phyloP scores from a whole-genome alignment of 2,329 filamentous ascomycete species.

The Curvularia eragrostidis region DNA sequence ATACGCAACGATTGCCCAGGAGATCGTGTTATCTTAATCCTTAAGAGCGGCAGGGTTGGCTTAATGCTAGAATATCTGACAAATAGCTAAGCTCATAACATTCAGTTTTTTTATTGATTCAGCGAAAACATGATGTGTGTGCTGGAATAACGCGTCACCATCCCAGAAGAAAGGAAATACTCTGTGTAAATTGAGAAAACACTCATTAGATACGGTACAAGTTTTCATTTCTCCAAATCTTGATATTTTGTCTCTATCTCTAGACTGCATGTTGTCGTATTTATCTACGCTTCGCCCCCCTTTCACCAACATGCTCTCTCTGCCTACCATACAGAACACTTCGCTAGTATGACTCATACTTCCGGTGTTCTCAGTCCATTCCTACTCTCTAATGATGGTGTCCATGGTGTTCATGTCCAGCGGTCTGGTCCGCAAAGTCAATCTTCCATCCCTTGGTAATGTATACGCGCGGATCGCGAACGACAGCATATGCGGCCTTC shows the following conservation, averaged over 20 bases:
- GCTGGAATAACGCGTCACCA: too few species aligned
- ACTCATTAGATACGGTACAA: too few species aligned
- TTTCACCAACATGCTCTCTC: not conserved
- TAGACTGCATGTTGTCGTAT: not conserved
- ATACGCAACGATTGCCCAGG: too few species aligned
- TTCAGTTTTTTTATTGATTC: too few species aligned
- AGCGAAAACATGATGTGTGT: too few species aligned
- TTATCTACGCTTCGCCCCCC: not conserved
- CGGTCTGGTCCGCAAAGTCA: slow-evolving; percentile 52
- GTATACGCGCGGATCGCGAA: slow-evolving; percentile 67
- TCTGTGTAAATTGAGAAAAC: too few species aligned
- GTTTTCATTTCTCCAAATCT: not conserved
- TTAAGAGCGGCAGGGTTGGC: too few species aligned
- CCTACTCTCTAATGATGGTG: slow-evolving; percentile 27
- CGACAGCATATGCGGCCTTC: slow-evolving; percentile 67
- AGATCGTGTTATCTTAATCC: too few species aligned
- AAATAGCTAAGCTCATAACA: too few species aligned
- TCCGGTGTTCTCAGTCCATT: not conserved
- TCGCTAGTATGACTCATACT: not conserved
- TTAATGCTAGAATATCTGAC: too few species aligned
- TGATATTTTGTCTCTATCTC: not conserved
- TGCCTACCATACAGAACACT: not conserved
- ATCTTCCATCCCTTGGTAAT: slow-evolving; percentile 71
- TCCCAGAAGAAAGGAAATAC: too few species aligned
- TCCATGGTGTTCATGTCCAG: slow-evolving; percentile 31